Evolutionary conservation across 805 yeast genomes (phyloP).

Genomic region (Candida insectorum): DNA sequence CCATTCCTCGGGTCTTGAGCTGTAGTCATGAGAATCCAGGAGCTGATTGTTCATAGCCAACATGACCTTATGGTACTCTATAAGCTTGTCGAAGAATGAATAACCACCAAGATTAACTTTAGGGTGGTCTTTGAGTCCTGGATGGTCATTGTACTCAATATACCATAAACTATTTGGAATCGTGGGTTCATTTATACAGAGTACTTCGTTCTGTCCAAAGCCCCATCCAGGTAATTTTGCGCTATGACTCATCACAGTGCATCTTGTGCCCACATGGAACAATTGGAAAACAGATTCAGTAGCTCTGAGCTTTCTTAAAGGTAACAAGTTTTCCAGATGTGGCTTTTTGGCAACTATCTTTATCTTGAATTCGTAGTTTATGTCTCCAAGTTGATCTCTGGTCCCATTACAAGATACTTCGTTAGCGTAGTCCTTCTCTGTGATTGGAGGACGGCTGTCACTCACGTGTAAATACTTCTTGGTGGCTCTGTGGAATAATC

Average conservation of each 20-base stretch:
- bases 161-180: slow-evolving; percentile 68
- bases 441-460: slow-evolving; percentile 78
- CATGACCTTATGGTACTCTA: slow-evolving; percentile 58
- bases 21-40: slow-evolving; percentile 47
- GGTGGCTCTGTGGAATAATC: slow-evolving; percentile 69
- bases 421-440: slow-evolving; percentile 85
- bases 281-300: slow-evolving; percentile 70
- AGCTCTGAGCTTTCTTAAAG: slow-evolving; percentile 43
- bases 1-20: slow-evolving; percentile 63
- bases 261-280: slow-evolving; percentile 61
- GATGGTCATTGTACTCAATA: slow-evolving; percentile 64
- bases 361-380: slow-evolving; percentile 68
- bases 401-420: slow-evolving; percentile 78
- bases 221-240: slow-evolving; percentile 83
- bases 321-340: slow-evolving; percentile 27
- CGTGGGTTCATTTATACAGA: slow-evolving; percentile 76
- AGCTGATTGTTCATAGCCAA: slow-evolving; percentile 45
- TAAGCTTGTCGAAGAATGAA: slow-evolving; percentile 48
- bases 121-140: slow-evolving; percentile 27
- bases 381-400: slow-evolving; percentile 58
- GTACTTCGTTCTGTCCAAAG: slow-evolving; percentile 78
- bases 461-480: slow-evolving; percentile 62
- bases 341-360: slow-evolving; percentile 38
- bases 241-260: slow-evolving; percentile 72
- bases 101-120: slow-evolving; percentile 17